Conservation (phyloP, 1,139 yeast genomes). For the Yamadazyma oceani region DNA sequence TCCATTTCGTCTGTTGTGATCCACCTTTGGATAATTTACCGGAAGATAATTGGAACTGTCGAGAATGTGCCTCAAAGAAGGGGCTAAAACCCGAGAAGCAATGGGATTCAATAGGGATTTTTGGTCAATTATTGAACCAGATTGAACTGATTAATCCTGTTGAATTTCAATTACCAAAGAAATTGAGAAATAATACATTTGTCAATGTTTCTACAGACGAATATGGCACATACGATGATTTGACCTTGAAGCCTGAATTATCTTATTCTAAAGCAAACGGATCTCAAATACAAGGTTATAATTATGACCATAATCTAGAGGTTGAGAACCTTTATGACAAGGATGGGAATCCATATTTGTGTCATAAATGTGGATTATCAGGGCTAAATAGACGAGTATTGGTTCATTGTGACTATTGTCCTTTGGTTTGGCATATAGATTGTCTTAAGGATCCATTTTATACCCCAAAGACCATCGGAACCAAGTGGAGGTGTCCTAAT, state of each 20-base stretch:
- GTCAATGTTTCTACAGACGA: slow-evolving; percentile 68
- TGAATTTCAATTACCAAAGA: slow-evolving; percentile 71
- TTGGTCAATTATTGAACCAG: slow-evolving; percentile 63
- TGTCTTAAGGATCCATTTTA: slow-evolving; percentile 79
- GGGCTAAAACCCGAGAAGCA: slow-evolving; percentile 27
- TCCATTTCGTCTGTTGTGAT: slow-evolving; percentile 87
- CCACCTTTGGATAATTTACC: slow-evolving; percentile 88
- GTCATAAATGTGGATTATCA: slow-evolving; percentile 74
- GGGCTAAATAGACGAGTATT: slow-evolving; percentile 57
- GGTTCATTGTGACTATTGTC: slow-evolving; percentile 82
- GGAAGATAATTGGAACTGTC: slow-evolving; percentile 89
- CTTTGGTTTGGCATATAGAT: slow-evolving; percentile 89
- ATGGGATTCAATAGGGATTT: slow-evolving; percentile 51
- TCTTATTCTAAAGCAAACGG: slow-evolving; percentile 39
- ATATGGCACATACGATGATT: slow-evolving; percentile 71
- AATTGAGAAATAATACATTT: slow-evolving; percentile 66
- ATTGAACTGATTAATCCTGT: slow-evolving; percentile 63
- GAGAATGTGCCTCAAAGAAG: slow-evolving; percentile 55
- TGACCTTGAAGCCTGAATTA: slow-evolving; percentile 52
- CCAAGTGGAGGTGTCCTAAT: slow-evolving; percentile 92
- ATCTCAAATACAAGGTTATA: slow-evolving; percentile 40
- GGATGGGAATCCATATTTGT: slow-evolving; percentile 62
- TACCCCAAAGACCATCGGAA: slow-evolving; percentile 72
- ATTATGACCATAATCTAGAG: slow-evolving; percentile 52
- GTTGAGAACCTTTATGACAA: slow-evolving; percentile 66